These are phyloP conservation scores for Backusella psychrophila DNA, from an alignment of 192 early-diverging fungal genomes.

Conservation along the genomic window DNA sequence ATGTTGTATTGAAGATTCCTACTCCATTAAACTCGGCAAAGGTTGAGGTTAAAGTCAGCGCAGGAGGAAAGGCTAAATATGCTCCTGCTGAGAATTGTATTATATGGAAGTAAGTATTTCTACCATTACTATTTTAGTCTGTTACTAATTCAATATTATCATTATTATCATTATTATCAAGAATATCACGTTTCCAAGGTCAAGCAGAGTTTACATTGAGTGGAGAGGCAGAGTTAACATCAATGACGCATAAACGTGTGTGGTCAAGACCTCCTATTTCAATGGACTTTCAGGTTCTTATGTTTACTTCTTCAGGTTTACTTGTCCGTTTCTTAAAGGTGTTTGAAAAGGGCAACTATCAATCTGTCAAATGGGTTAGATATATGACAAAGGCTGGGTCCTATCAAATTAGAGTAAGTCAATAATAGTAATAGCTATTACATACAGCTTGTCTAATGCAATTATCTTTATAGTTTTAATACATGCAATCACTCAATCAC, in stretches of 20 bases:
- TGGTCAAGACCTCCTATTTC: slow-evolving; percentile 96
- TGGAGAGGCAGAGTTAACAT: slow-evolving; percentile 79
- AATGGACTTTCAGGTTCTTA: slow-evolving; percentile 90
- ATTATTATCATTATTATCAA: slow-evolving; percentile 25
- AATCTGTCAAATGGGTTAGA: slow-evolving; percentile 98
- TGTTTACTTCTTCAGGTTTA: slow-evolving; percentile 97
- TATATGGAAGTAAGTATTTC: slow-evolving; percentile 85
- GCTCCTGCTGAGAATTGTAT: slow-evolving; percentile 90
- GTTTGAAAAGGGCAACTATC: slow-evolving; percentile 95
- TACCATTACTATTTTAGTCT: not conserved
- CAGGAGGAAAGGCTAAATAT: slow-evolving; percentile 91
- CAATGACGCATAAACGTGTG: slow-evolving; percentile 79
- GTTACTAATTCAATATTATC: not conserved
- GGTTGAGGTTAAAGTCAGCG: slow-evolving; percentile 74
- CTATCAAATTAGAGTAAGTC: slow-evolving; percentile 18
- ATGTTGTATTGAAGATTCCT: slow-evolving; percentile 85
- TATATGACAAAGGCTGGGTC: slow-evolving; percentile 95
- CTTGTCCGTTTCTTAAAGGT: slow-evolving; percentile 97
- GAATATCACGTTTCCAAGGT: slow-evolving; percentile 90
- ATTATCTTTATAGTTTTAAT: not conserved
- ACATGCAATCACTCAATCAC: not conserved
- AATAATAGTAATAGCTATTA: not conserved
- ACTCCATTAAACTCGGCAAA: slow-evolving; percentile 89
- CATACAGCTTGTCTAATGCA: not conserved
- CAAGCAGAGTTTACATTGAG: slow-evolving; percentile 81